These are phyloP conservation scores for Carallia brachiata DNA, from an alignment of 345 rosid genomes.

Conservation along the genomic window DNA sequence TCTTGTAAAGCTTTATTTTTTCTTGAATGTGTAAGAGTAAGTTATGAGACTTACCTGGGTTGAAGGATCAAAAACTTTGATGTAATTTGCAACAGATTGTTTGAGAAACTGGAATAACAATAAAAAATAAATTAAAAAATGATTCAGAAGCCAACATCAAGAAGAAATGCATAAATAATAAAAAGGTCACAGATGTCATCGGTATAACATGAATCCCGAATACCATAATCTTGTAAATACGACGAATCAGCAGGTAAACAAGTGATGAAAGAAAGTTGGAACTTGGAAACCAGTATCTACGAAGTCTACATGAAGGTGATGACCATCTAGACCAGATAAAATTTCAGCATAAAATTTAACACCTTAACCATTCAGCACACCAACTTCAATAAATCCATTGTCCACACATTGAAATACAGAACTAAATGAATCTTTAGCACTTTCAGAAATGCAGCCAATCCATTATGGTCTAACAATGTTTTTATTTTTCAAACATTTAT, in stretches of 20 bases:
- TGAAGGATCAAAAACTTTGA: slow-evolving; percentile 71
- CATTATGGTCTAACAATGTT: neutral
- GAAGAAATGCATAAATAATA: slow-evolving; percentile 1
- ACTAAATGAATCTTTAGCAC: neutral
- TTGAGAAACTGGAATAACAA: slow-evolving; percentile 65
- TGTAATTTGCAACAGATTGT: slow-evolving; percentile 64
- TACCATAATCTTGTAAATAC: too few relatives aligned
- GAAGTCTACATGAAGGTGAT: too few relatives aligned
- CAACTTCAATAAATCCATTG: neutral
- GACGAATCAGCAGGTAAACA: too few relatives aligned
- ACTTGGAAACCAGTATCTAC: too few relatives aligned
- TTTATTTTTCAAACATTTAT: neutral
- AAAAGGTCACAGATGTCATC: slow-evolving; percentile 3
- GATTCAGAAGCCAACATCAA: slow-evolving; percentile 15
- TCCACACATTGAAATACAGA: neutral
- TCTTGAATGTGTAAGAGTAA: neutral
- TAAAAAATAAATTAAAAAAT: neutral
- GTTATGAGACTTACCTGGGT: slow-evolving; percentile 55
- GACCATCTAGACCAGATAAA: too few relatives aligned
- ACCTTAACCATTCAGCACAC: neutral
- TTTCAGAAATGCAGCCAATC: neutral
- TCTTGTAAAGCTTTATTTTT: too few relatives aligned
- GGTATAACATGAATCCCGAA: too few relatives aligned
- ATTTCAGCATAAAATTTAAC: neutral
- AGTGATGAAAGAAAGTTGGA: too few relatives aligned